These are phyloP conservation scores for Dacryopinax spathularia DNA, from an alignment of 768 basidiomycete species.

Conservation along the genomic window DNA sequence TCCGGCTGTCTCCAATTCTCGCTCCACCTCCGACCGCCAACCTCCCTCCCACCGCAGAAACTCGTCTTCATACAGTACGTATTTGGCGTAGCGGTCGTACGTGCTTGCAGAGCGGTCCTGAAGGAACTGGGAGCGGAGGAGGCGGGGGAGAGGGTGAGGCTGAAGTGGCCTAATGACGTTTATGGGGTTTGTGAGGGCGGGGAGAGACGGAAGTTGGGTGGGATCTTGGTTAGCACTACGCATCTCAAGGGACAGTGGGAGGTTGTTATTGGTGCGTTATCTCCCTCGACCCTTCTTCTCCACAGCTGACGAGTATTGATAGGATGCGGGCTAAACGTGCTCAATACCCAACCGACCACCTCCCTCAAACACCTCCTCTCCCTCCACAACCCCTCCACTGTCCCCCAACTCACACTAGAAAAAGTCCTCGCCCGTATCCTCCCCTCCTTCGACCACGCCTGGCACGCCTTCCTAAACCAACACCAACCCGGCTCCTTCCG, in stretches of 20 bases:
- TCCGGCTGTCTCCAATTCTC: constrained; percentile 79
- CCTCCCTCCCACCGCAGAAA: constrained; percentile 42
- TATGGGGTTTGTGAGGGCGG: constrained; percentile 48
- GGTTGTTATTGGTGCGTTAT: constrained; percentile 59
- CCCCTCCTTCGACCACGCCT: constrained; percentile 61
- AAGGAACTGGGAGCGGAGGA: constrained; percentile 33
- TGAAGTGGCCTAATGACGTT: constrained; percentile 98
- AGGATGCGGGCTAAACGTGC: constrained; percentile 85
- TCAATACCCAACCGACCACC: constrained; percentile 66
- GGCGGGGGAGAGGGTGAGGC: constrained; percentile 43
- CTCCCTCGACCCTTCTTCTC: neutral
- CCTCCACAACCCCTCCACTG: constrained; percentile 18
- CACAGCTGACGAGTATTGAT: neutral
- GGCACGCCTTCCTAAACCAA: constrained; percentile 48
- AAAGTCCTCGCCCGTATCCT: constrained; percentile 59
- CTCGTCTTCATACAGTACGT: constrained; percentile 93
- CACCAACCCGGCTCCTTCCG: constrained; percentile 56
- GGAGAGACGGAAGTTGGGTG: constrained; percentile 69
- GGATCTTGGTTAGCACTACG: constrained; percentile 78
- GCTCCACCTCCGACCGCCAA: constrained; percentile 46
- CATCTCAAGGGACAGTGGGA: constrained; percentile 60
- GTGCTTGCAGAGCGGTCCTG: constrained; percentile 51
- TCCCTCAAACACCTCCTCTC: constrained; percentile 61
- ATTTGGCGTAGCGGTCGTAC: constrained; percentile 74
- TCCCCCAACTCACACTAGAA: constrained; percentile 47